Conservation (phyloP, 1,284 basidiomycete species). For the Puccinia triticina region DNA sequence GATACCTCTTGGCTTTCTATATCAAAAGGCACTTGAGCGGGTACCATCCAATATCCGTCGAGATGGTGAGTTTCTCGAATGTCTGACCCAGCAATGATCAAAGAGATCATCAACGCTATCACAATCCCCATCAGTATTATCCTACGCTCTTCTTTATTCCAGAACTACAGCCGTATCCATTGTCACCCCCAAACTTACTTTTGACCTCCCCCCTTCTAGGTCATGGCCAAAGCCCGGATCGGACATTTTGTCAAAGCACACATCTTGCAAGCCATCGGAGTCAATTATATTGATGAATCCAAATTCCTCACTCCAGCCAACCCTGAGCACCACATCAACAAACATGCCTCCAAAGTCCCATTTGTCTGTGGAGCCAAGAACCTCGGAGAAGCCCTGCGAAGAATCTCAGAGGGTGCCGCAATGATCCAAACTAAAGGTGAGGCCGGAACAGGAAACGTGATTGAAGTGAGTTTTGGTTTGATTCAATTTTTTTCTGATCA, state of each 20-base stretch:
- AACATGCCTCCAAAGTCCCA: constrained; percentile 76
- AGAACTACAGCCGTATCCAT: no score
- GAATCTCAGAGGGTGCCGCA: constrained; percentile 95
- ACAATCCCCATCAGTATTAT: constrained; percentile 54
- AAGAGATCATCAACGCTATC: constrained; percentile 76
- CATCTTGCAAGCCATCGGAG: constrained; percentile 90
- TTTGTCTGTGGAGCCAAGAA: constrained; percentile 68
- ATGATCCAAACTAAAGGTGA: constrained; percentile 95
- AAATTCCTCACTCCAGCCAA: constrained; percentile 94
- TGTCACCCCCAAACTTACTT: constrained; percentile 68
- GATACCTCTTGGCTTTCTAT: not conserved
- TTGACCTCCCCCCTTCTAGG: constrained; percentile 65
- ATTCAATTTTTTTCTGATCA: no score
- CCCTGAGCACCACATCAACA: constrained; percentile 68
- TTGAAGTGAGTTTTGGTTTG: constrained; percentile 69
- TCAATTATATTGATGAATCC: constrained; percentile 93
- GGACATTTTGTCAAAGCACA: constrained; percentile 96
- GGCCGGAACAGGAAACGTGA: constrained; percentile 96
- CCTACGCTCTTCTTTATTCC: constrained; percentile 63
- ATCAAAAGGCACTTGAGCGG: constrained; percentile 68
- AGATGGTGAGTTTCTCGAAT: constrained; percentile 87
- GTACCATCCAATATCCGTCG: constrained; percentile 93
- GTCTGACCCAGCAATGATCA: constrained; percentile 95
- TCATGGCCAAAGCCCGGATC: constrained; percentile 92
- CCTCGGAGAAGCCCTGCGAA: constrained; percentile 82